Conservation (phyloP, 164 flowering plant genomes). For the Vitis rupestris region DNA sequence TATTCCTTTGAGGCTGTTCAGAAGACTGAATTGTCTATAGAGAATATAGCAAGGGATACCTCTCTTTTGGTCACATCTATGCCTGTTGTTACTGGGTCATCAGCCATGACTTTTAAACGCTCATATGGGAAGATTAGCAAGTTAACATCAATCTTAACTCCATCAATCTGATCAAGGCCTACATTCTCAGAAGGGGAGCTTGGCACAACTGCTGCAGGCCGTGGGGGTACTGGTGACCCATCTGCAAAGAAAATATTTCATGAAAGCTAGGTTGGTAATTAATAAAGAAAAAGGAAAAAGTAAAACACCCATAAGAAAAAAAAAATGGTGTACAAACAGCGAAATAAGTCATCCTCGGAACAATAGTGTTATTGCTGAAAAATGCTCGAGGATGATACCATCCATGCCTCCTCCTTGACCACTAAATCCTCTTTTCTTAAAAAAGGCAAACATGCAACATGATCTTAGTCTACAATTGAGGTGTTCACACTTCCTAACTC, state of each 20-base stretch:
- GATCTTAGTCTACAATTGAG: too few relatives aligned
- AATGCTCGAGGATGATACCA: too few relatives aligned
- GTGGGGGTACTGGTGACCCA: slow-evolving; percentile 7
- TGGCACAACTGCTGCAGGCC: slow-evolving; percentile 12
- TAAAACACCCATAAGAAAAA: too few relatives aligned
- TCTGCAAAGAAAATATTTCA: background rate
- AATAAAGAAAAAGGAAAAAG: too few relatives aligned
- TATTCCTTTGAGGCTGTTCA: background rate
- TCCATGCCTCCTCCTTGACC: too few relatives aligned
- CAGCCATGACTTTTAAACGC: slow-evolving; percentile 43
- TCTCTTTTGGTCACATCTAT: slow-evolving; percentile 73
- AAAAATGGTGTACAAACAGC: too few relatives aligned
- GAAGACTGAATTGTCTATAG: background rate
- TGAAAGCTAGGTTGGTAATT: too few relatives aligned
- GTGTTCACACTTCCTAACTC: too few relatives aligned
- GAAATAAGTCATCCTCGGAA: too few relatives aligned
- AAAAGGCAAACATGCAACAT: too few relatives aligned
- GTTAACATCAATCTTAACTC: slow-evolving; percentile 14
- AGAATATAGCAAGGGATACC: slow-evolving; percentile 34
- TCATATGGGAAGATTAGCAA: slow-evolving; percentile 44
- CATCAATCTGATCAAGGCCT: slow-evolving; percentile 13
- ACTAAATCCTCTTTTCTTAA: too few relatives aligned
- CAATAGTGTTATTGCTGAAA: too few relatives aligned
- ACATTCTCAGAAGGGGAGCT: slow-evolving; percentile 14
- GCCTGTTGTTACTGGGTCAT: slow-evolving; percentile 36